phyloP scores from a whole-genome alignment of 1,284 basidiomycete species.

The Sanguinoderma infundibulare region DNA sequence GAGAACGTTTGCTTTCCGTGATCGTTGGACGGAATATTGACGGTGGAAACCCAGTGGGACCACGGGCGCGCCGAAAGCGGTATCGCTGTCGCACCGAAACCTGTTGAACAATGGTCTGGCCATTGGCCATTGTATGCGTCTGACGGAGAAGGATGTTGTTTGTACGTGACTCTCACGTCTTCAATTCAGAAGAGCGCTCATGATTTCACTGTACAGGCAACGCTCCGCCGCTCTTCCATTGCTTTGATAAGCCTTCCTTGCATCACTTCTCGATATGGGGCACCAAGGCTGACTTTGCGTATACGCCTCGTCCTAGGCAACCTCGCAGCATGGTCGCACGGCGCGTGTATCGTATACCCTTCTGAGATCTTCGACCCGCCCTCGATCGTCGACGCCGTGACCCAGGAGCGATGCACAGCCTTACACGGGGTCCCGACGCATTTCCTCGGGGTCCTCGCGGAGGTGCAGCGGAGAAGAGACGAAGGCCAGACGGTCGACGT shows the following conservation, averaged over 20 bases:
- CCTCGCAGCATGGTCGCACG: conserved; percentile 79
- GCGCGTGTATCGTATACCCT: conserved; percentile 76
- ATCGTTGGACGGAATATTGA: background rate
- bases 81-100: conserved; percentile 78
- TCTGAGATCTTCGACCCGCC: conserved; percentile 67
- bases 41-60: conserved; percentile 59
- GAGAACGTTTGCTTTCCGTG: conserved; percentile 1
- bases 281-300: conserved; percentile 5
- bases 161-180: conserved; percentile 48
- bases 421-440: conserved; percentile 88
- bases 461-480: conserved; percentile 58
- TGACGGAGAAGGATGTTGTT: conserved; percentile 66
- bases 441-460: conserved; percentile 75
- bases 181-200: background rate
- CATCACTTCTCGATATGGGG: background rate
- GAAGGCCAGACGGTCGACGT: conserved; percentile 53
- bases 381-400: conserved; percentile 68
- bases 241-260: conserved; percentile 74
- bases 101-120: conserved; percentile 79
- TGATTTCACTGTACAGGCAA: conserved; percentile 54
- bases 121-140: conserved; percentile 72
- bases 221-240: conserved; percentile 82
- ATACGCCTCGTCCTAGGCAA: conserved; percentile 82
- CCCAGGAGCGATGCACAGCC: conserved; percentile 72
- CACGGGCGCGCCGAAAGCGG: conserved; percentile 79